phyloP scores from a whole-genome alignment of 2,329 filamentous ascomycete genomes.

The Sporothrix inflata region DNA sequence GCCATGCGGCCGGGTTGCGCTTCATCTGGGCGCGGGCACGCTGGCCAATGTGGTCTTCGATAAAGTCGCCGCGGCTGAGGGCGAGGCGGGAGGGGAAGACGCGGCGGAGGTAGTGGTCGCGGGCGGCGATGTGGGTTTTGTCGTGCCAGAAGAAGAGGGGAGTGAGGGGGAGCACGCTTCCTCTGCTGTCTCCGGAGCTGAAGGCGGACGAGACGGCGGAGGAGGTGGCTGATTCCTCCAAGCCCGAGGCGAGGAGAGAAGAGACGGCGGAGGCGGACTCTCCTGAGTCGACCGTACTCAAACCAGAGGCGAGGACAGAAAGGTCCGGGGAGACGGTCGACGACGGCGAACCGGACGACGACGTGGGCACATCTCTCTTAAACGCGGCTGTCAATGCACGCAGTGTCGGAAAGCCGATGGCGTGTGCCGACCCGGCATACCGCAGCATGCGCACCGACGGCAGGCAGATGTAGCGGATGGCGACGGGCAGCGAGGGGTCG shows the following conservation, averaged over 20 bases:
- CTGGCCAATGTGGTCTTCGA: conserved; percentile 60
- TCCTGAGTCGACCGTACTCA: no score
- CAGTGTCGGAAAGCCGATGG: conserved; percentile 48
- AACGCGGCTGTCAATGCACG: conserved; percentile 47
- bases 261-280: no score
- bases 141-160: conserved; percentile 64
- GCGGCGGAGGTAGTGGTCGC: conserved; percentile 52
- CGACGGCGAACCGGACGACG: conserved; percentile 1
- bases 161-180: conserved; percentile 57
- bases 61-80: conserved; percentile 57
- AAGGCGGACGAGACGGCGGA: no score
- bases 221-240: neutral
- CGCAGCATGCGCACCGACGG: conserved; percentile 55
- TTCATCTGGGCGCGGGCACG: conserved; percentile 61
- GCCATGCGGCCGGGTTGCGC: conserved; percentile 51
- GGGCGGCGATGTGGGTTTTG: conserved; percentile 57
- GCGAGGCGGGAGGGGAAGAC: conserved; percentile 56
- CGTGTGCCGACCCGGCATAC: conserved; percentile 54
- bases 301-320: neutral
- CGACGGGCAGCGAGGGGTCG: conserved; percentile 35
- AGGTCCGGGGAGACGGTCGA: neutral
- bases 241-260: conserved; percentile 5
- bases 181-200: no score
- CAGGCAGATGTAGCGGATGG: conserved; percentile 58
- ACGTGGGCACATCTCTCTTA: conserved; percentile 45